Evolutionary conservation across 768 basidiomycete genomes (phyloP), one percentile per base, ranked within the genome.

Genomic region (Leccinum truebloodii): DNA sequence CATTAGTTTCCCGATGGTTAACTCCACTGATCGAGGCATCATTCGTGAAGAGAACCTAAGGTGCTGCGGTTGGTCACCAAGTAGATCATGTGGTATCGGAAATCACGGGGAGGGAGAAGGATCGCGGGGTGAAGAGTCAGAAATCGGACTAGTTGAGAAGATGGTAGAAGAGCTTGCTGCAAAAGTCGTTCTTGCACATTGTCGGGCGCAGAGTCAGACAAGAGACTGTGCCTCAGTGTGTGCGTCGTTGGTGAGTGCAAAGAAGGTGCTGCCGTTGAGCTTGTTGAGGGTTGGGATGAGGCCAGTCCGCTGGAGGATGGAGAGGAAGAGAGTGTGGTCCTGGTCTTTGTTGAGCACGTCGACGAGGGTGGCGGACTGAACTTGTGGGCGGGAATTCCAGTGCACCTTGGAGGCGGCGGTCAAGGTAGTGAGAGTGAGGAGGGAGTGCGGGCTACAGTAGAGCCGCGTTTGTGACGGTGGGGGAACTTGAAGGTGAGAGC

Each of bases 241-340:
- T 35, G 97, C 97, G 60, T 93, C 87, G 76, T 99, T 95, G 20
- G 93, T 97, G 2, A 95, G 97, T 1, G 97, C 97, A 69, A 98
- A 98, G 52, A 99, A 73, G 28, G 97, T 96, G 71, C 83, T 83
- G 44, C 80, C 84, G 60, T 90, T 87, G 65, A 99, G 86, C 65
- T 80, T 85, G 73, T 96, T 97, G 64, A 99, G 81, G 6, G 92
- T 93, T 2, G 97, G 97, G 57, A 99, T 87, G 63, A 98, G 87
- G 61, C 87, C 86, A 3, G 96, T 83, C 14, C 85, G 83, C 73
- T 96, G 94, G 9, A 98, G 81, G 14, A 98, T 84, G 22, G 71
- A 71, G 18, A 98, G 76, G 18, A 97, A 79, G 30, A 86, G 87
- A 1, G 86, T 78, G 69, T 93, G 95, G 74, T 96, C 88, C 2